Percentiles rank a stretch among this genome's conserved stretches.
These are phyloP conservation scores for Corylus avellana DNA, from an alignment of 306 rosid genomes.

Conservation along the genomic window DNA sequence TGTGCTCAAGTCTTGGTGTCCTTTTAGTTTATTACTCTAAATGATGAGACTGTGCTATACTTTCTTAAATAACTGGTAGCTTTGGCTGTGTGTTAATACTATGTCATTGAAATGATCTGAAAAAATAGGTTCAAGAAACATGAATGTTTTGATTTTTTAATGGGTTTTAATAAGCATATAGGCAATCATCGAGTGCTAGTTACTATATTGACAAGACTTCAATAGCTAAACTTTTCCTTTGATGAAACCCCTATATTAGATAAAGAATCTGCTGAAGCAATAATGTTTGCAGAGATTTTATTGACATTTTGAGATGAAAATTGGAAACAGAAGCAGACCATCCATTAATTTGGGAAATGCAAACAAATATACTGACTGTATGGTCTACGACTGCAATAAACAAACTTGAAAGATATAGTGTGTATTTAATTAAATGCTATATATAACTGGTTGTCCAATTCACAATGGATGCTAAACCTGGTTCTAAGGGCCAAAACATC, in stretches of 20 bases:
- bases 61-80: neutral
- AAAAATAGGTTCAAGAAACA: neutral
- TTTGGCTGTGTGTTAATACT: neutral
- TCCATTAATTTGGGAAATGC: neutral
- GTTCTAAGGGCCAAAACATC: neutral
- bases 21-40: conserved; percentile 10
- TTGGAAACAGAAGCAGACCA: neutral
- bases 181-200: neutral
- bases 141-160: neutral
- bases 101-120: neutral
- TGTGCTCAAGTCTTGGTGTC: neutral
- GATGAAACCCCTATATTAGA: neutral
- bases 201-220: neutral
- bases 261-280: conserved; percentile 1
- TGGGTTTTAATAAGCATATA: neutral
- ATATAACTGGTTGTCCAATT: neutral
- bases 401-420: neutral
- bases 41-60: neutral
- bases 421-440: neutral
- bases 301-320: neutral
- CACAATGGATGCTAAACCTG: neutral
- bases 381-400: neutral
- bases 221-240: neutral
- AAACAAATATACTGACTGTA: neutral
- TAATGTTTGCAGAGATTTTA: neutral